Conservation (phyloP, 805 yeast genomes). For the Wickerhamomyces silvicola region DNA sequence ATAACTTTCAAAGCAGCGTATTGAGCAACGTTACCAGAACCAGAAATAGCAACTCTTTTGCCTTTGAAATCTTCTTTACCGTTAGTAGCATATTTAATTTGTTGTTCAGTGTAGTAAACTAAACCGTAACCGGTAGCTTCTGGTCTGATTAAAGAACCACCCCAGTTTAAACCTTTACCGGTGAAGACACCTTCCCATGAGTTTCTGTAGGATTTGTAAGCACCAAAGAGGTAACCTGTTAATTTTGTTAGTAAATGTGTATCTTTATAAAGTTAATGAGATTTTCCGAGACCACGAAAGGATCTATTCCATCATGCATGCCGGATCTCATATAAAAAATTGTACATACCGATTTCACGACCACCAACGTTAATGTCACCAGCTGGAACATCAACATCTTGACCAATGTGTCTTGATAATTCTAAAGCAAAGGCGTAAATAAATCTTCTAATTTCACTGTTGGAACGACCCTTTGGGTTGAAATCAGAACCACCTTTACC, state of each 20-base stretch:
- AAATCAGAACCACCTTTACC: constrained; percentile 99
- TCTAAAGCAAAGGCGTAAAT: constrained; percentile 95
- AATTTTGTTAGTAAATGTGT: no score
- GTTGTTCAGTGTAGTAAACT: constrained; percentile 94
- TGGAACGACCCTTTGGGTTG: constrained; percentile 93
- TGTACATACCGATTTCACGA: constrained; percentile 38
- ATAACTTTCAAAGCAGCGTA: constrained; percentile 96
- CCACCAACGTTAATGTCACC: constrained; percentile 99
- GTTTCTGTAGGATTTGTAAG: constrained; percentile 87
- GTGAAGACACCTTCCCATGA: constrained; percentile 95
- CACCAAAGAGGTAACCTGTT: constrained; percentile 95
- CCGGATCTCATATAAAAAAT: no score
- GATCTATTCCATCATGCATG: no score
- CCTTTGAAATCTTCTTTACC: constrained; percentile 90
- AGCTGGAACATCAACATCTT: constrained; percentile 97
- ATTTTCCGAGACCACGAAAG: no score
- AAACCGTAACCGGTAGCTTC: constrained; percentile 99
- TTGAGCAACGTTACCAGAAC: constrained; percentile 99
- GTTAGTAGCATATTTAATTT: constrained; percentile 87
- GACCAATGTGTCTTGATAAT: constrained; percentile 93
- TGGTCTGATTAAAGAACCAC: constrained; percentile 98
- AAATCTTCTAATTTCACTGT: constrained; percentile 93
- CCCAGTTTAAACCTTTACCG: constrained; percentile 98
- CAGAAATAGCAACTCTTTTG: constrained; percentile 93
- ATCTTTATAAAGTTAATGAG: no score